Conservation (phyloP, 1,284 basidiomycete genomes). For the Ganoderma lingzhi region DNA sequence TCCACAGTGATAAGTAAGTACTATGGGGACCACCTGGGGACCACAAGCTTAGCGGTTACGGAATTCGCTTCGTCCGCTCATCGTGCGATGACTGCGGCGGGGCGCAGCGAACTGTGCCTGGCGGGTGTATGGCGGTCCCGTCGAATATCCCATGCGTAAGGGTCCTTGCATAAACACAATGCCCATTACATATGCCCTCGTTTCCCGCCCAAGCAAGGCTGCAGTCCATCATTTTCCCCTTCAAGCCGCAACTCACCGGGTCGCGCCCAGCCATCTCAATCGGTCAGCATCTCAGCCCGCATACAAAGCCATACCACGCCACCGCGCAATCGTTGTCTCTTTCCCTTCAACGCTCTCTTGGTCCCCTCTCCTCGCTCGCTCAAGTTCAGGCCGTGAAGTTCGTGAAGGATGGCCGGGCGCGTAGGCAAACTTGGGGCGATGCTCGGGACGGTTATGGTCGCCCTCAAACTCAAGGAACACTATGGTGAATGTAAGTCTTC, state of each 20-base stretch:
- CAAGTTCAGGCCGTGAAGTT: not conserved
- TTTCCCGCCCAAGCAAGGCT: not conserved
- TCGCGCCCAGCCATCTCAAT: not conserved
- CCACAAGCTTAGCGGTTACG: not conserved
- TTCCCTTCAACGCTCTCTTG: conserved; percentile 16
- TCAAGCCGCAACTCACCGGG: conserved; percentile 7
- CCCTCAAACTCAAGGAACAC: conserved; percentile 57
- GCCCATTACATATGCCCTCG: not conserved
- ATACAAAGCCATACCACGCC: conserved; percentile 20
- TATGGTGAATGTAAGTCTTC: conserved; percentile 56
- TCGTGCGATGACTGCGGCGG: conserved; percentile 26
- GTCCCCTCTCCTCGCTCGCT: conserved; percentile 4
- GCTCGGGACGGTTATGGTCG: conserved; percentile 55
- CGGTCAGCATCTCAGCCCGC: conserved; percentile 11
- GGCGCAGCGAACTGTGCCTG: conserved; percentile 14
- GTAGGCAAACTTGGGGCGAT: conserved; percentile 40
- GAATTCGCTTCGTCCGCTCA: not conserved
- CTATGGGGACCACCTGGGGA: not conserved
- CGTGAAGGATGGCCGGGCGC: conserved; percentile 27
- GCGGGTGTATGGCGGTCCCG: conserved; percentile 5
- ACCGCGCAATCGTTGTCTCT: conserved; percentile 15
- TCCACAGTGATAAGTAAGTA: not conserved
- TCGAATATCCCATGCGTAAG: not conserved
- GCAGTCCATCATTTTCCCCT: conserved; percentile 4
- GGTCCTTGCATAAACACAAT: not conserved